Base-by-base conservation (phyloP, 2,329 filamentous ascomycete genomes). In the Verticillium zaregamsianum region DNA sequence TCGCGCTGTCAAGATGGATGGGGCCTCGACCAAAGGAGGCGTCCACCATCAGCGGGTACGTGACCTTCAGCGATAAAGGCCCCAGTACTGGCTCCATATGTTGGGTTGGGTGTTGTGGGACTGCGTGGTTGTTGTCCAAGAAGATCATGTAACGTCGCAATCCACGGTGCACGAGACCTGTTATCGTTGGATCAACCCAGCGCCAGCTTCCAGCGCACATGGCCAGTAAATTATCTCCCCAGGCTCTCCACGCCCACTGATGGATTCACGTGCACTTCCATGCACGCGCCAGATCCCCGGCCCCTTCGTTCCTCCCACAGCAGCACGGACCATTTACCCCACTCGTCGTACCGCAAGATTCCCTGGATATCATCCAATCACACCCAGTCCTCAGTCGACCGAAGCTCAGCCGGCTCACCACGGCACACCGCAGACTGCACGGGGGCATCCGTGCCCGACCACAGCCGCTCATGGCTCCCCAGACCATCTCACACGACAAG, bases 391-490 rank as follows among this genome's bases (percentile, higher is more conserved):
- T 40, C 37, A 7, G 5, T 15, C 45, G 20, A 20, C 45, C 45
- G 45, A 52, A 5, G 45, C 45, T 52, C 45, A 52, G 45, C 45
- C 45, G 45, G n/a, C 2, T 25, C 20, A 52, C 45, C 45, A 20
- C 6, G 45, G 3, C 20, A 52, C 45, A 52, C 45, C 20, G 20
- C 11, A 12, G 20, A 5, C 20, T 52, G 45, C 20, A 25, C 45
- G 45, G 45, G 45, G 45, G 8, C 7, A 12, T 14, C 9, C 17
- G 9, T n/a, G n/a, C 12, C 20, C 45, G 12, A 52, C 45, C 37
- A 28, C 57, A 45, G 57, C 57, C 57, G 45, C 57, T 49, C 20
- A 59, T 59, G 58, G 58, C n/a, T 25, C 3, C 58, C 25, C 58
- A 37, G 52, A 55, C 40, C 58, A 55, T 59, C 58, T 17, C 32